A percentile compares a stretch with the other conserved stretches of the same genome.
These are phyloP conservation scores for Fragaria nilgerrensis DNA, from an alignment of 306 rosid species.

Conservation along the genomic window DNA sequence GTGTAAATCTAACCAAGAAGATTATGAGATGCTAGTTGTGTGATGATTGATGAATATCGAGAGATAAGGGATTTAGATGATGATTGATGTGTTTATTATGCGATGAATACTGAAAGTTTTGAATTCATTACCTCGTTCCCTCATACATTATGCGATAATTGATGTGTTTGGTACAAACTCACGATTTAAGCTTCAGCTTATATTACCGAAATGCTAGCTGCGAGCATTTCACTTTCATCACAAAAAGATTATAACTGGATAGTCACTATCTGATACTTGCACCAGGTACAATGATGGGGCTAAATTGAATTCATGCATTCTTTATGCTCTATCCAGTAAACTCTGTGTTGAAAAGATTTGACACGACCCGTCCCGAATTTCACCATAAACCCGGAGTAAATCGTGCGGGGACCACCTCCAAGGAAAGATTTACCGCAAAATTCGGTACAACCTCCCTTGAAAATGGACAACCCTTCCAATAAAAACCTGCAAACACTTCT, in stretches of 20 bases:
- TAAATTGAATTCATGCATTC: neutral
- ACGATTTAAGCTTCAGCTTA: neutral
- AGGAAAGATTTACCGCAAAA: too few species aligned
- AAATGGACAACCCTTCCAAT: too few species aligned
- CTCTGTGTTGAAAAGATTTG: too few species aligned
- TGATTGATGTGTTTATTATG: too few species aligned
- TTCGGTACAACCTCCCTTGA: too few species aligned
- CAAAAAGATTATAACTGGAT: neutral
- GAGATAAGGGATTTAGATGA: neutral
- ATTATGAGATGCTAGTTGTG: neutral
- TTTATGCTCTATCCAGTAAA: too few species aligned
- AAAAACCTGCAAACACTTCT: too few species aligned
- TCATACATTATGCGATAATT: neutral
- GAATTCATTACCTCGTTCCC: neutral
- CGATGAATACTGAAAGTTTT: neutral
- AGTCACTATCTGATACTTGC: neutral
- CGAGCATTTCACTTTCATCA: neutral
- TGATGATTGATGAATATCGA: neutral
- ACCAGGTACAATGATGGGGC: neutral
- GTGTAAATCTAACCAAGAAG: neutral
- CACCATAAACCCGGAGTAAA: too few species aligned
- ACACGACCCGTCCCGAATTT: too few species aligned
- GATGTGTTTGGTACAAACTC: neutral
- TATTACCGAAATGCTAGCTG: neutral
- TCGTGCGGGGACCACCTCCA: too few species aligned